Conservation (phyloP, 2,329 filamentous ascomycete genomes). For the Fusarium tanahbumbuense region DNA sequence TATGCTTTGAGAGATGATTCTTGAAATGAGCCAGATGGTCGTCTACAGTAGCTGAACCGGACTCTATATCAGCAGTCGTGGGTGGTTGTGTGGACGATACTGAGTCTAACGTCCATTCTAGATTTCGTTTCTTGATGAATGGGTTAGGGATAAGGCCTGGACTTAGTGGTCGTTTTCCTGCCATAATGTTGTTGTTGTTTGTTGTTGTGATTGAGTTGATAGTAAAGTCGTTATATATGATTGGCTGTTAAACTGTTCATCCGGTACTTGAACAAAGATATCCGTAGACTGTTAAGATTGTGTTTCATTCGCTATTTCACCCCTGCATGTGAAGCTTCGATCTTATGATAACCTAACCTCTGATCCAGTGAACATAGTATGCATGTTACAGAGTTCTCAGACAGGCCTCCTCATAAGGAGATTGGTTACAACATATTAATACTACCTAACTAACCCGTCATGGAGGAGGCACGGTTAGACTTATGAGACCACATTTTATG, state of each 20-base stretch:
- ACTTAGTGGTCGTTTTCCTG: constrained; percentile 48
- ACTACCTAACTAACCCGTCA: neutral
- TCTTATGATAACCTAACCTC: neutral
- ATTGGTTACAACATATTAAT: neutral
- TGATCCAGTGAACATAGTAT: neutral
- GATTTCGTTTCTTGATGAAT: constrained; percentile 60
- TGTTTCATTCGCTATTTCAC: neutral
- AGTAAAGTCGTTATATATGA: neutral
- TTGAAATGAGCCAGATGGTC: constrained; percentile 57
- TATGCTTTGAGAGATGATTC: constrained; percentile 47
- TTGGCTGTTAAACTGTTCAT: neutral
- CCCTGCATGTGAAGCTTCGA: neutral
- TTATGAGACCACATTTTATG: neutral
- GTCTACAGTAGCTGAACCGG: constrained; percentile 51
- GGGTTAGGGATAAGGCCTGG: constrained; percentile 57
- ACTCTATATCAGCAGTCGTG: constrained; percentile 55
- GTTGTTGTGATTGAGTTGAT: constrained; percentile 11
- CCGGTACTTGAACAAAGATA: neutral
- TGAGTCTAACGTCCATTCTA: constrained; percentile 56
- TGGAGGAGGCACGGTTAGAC: neutral
- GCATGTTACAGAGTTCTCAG: neutral
- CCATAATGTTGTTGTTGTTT: constrained; percentile 17
- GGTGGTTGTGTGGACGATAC: neutral
- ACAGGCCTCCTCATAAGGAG: neutral
- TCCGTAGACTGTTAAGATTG: neutral